Evolutionary conservation across 176 grass and related monocot genomes (phyloP).

Genomic region (Oryza nivara): DNA sequence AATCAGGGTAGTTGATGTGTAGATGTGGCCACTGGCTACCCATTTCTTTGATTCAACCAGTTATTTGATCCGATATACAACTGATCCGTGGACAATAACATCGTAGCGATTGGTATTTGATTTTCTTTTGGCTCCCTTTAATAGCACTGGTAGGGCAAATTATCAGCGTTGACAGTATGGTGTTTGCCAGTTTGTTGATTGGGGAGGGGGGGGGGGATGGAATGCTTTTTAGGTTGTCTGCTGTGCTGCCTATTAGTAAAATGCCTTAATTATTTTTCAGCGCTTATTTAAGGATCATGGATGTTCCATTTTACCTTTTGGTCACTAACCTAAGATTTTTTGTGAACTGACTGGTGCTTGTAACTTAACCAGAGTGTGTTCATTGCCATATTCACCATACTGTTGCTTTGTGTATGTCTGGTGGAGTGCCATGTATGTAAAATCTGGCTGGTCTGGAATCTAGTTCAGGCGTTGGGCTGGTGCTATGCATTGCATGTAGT

Average conservation of each 20-base stretch:
- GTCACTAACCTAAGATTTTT: not conserved
- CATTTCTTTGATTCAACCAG: not conserved
- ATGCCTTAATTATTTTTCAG: not conserved
- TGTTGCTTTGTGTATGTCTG: not conserved
- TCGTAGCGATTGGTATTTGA: not conserved
- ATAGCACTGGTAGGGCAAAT: not conserved
- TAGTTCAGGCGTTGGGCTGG: not conserved
- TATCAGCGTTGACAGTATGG: not conserved
- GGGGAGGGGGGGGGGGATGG: not conserved
- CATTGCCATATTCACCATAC: not conserved
- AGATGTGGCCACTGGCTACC: not conserved
- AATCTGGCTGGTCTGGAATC: not conserved
- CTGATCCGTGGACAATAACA: not conserved
- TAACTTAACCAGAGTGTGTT: not conserved
- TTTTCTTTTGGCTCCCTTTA: not conserved
- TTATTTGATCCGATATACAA: not conserved
- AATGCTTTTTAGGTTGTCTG: not conserved
- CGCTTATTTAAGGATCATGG: not conserved
- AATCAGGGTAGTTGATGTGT: conserved; percentile 22
- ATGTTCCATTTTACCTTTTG: not conserved
- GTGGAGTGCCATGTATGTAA: not conserved
- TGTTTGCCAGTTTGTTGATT: not conserved
- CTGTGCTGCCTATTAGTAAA: not conserved
- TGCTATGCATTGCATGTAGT: not conserved
- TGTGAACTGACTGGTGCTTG: not conserved